These are phyloP conservation scores for Auriculariales sp. DNA, from an alignment of 768 basidiomycete species.

Conservation along the genomic window DNA sequence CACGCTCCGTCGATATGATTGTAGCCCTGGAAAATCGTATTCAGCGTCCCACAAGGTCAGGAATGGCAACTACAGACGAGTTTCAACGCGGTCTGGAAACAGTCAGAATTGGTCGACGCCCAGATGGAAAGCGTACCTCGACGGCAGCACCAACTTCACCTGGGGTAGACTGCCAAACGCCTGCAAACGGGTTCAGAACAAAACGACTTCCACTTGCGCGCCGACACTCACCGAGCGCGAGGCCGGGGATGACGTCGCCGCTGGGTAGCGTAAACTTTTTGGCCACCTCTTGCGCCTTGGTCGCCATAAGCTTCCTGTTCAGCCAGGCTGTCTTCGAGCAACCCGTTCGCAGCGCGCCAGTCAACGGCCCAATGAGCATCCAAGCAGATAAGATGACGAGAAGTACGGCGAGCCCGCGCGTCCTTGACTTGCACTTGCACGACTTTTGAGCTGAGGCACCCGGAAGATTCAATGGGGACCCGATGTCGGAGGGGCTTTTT, in stretches of 20 bases:
- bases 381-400: too few species aligned
- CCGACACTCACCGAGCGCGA: conserved; percentile 40
- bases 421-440: too few species aligned
- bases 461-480: too few species aligned
- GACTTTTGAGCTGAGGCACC: too few species aligned
- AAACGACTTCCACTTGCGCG: not conserved
- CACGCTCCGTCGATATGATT: conserved; percentile 64
- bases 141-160: conserved; percentile 57
- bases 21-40: conserved; percentile 23
- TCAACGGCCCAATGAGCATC: too few species aligned
- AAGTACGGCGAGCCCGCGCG: too few species aligned
- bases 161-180: conserved; percentile 44
- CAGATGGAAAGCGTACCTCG: conserved; percentile 23
- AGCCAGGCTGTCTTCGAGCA: too few species aligned
- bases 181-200: conserved; percentile 16
- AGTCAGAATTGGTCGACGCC: not conserved
- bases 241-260: conserved; percentile 51
- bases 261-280: conserved; percentile 38
- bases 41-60: not conserved
- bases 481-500: too few species aligned
- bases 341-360: too few species aligned
- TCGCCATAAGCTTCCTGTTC: too few species aligned
- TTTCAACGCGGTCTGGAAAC: conserved; percentile 34
- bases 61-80: conserved; percentile 15
- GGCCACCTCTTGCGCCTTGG: not conserved